A percentile compares a stretch with the other conserved stretches of the same genome.
phyloP scores from a whole-genome alignment of 2,329 filamentous ascomycete genomes.

The Coniochaeta sp. region DNA sequence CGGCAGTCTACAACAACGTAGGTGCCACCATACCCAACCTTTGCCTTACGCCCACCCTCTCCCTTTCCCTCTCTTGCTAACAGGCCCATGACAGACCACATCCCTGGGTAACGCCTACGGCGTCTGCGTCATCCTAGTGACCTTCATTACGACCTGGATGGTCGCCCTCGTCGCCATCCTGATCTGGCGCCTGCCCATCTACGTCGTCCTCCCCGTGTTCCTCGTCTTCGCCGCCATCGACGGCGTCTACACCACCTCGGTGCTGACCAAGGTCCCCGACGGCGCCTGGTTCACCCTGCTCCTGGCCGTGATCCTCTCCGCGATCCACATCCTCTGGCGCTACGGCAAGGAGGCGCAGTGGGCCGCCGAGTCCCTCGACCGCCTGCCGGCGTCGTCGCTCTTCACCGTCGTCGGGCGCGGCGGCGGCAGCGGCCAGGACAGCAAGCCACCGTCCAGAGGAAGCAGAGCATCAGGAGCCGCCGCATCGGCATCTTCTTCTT shows the following conservation, averaged over 20 bases:
- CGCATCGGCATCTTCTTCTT: neutral
- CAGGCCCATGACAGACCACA: slow-evolving; percentile 43
- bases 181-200: slow-evolving; percentile 59
- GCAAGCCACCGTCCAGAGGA: too few relatives aligned
- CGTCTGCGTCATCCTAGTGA: slow-evolving; percentile 73
- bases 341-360: slow-evolving; percentile 76
- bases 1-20: slow-evolving; percentile 61
- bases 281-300: slow-evolving; percentile 74
- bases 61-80: slow-evolving; percentile 6
- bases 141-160: slow-evolving; percentile 71
- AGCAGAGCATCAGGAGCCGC: too few relatives aligned
- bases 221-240: slow-evolving; percentile 59
- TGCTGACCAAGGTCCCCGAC: slow-evolving; percentile 64
- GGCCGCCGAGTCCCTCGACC: slow-evolving; percentile 59
- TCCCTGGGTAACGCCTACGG: slow-evolving; percentile 68
- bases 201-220: slow-evolving; percentile 53
- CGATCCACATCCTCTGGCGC: slow-evolving; percentile 66
- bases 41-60: too few relatives aligned
- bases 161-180: slow-evolving; percentile 64
- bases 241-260: slow-evolving; percentile 61
- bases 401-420: slow-evolving; percentile 13
- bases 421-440: too few relatives aligned
- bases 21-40: slow-evolving; percentile 35
- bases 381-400: slow-evolving; percentile 39
- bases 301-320: slow-evolving; percentile 54